These are phyloP conservation scores for Solanum hybrid DNA, from an alignment of 305 asterid species.

Conservation along the genomic window DNA sequence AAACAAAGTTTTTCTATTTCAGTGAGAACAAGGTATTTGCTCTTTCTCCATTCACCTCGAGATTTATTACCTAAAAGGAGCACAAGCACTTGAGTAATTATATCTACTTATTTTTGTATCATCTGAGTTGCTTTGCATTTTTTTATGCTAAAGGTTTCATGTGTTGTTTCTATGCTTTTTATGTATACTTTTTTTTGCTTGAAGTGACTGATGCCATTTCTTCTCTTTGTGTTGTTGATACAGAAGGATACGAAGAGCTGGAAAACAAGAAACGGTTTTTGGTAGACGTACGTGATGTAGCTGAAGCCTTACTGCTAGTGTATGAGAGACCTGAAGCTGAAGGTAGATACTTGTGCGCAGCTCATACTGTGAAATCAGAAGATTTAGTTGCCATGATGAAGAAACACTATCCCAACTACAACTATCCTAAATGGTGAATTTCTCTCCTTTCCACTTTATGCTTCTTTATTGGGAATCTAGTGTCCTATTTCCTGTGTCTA, in stretches of 20 bases:
- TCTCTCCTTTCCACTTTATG: not conserved
- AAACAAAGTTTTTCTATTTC: not conserved
- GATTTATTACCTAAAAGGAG: not conserved
- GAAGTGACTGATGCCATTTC: not conserved
- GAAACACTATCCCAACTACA: constrained; percentile 41
- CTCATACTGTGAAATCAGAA: constrained; percentile 22
- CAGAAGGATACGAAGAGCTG: constrained; percentile 51
- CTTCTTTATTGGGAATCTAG: not conserved
- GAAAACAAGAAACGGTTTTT: constrained; percentile 24
- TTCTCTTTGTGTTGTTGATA: not conserved
- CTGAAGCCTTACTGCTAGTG: constrained; percentile 43
- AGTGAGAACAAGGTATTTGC: not conserved
- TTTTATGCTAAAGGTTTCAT: not conserved
- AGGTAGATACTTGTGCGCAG: constrained; percentile 59
- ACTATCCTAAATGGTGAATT: constrained; percentile 61
- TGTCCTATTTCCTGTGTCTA: not conserved
- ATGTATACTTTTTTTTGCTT: not conserved
- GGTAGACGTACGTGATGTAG: constrained; percentile 72
- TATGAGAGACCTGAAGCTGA: constrained; percentile 55
- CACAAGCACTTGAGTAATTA: not conserved
- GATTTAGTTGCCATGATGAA: constrained; percentile 37
- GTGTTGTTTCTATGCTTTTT: not conserved
- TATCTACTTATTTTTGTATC: not conserved
- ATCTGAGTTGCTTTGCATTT: not conserved
- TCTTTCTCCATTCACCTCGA: not conserved